phyloP scores from a whole-genome alignment of 768 basidiomycete species.

The Lactarius akahatsu region DNA sequence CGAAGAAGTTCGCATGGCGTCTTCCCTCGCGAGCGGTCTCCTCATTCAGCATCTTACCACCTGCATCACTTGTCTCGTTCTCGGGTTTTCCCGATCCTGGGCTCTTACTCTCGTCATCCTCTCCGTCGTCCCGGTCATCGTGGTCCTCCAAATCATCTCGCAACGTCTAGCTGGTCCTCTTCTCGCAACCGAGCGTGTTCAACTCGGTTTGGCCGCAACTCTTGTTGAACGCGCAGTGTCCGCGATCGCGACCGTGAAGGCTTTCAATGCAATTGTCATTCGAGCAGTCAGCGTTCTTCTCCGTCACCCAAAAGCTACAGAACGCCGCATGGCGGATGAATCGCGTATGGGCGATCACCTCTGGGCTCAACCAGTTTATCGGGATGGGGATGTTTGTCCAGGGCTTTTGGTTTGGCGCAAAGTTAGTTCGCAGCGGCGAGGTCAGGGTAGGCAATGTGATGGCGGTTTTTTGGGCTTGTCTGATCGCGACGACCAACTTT shows the following conservation, averaged over 20 bases:
- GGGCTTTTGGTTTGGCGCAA: constrained; percentile 94
- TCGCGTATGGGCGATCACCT: constrained; percentile 72
- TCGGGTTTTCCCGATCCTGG: constrained; percentile 81
- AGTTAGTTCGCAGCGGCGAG: constrained; percentile 78
- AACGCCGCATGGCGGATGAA: constrained; percentile 53
- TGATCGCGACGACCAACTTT: constrained; percentile 84
- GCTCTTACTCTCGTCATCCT: constrained; percentile 90
- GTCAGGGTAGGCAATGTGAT: constrained; percentile 76
- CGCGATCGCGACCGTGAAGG: constrained; percentile 88
- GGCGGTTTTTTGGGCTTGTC: constrained; percentile 97
- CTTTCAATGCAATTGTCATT: constrained; percentile 74
- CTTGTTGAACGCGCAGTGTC: constrained; percentile 73
- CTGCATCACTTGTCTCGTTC: constrained; percentile 70
- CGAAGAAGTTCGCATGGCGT: constrained; percentile 86
- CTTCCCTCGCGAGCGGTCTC: constrained; percentile 75
- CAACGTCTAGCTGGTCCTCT: constrained; percentile 68
- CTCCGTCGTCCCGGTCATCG: constrained; percentile 79
- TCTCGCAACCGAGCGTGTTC: constrained; percentile 61
- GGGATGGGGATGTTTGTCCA: constrained; percentile 93
- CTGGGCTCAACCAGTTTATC: constrained; percentile 72
- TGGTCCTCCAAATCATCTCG: constrained; percentile 72
- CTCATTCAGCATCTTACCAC: constrained; percentile 82
- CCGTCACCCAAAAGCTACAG: constrained; percentile 47
- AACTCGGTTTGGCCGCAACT: constrained; percentile 71
- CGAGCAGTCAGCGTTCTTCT: constrained; percentile 51